Evolutionary conservation across 768 basidiomycete genomes (phyloP), one percentile per base, ranked within the genome.

Genomic region (Macrolepiota dolichaula): DNA sequence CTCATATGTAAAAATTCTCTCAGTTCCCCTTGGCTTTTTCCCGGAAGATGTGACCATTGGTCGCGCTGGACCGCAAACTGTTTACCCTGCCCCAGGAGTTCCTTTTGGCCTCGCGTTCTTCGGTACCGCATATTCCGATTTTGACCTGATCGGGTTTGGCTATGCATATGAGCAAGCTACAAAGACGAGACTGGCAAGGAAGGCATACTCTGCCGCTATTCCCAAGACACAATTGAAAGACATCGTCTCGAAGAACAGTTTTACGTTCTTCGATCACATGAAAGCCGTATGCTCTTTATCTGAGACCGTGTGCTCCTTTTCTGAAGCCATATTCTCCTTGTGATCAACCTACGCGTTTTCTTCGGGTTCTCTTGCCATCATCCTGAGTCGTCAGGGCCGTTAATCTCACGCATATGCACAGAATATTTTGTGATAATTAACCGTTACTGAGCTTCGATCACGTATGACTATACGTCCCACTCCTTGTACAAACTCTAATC

Each of bases 71-170:
- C 79, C 74, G 40, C 63, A 66, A 59, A 77, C 78, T 1, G 73
- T 81, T 0, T 81, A 79, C 56, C 80, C 82, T 0, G 79, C 78
- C 0, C 86, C 84, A 3, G 83, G 84, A 10, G 78, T 83, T 42
- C 86, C 86, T 0, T 83, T 87, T 51, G 87, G 87, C 1, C 68
- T 88, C 4, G 80, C 84, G 2, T 88, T 88, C 72, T 65, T 86
- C 9, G 85, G 85, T 0, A 84, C 85, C 0, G 82, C 82, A 13
- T 88, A 82, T 68, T 82, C 81, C 49, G 87, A 87, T 59, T 82
- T 79, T 66, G 70, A 78, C 19, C 74, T 88, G 49, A 78, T 89
- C 59, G 75, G 81, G 0, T 79, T 84, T 61, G 88, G 77, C 2
- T 88, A 79, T 71, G 86, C 86, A 1, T 88, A 85, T 63, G n/a